A percentile compares a stretch with the other conserved stretches of the same genome.
Evolutionary conservation across 306 rosid species (phyloP).

Genomic region (Hippophae gyantsensis): DNA sequence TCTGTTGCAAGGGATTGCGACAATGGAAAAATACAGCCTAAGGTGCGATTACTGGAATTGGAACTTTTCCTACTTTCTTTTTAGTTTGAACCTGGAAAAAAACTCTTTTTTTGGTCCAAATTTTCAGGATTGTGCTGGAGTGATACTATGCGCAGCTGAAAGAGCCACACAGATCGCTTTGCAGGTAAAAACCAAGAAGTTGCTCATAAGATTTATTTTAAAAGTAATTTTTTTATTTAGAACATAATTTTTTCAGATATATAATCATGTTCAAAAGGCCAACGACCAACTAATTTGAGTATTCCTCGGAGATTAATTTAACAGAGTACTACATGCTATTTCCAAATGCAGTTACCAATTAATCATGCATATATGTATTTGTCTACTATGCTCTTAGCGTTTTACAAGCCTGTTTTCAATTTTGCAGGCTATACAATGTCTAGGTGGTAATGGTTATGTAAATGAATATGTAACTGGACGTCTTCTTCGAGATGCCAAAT

Average conservation of each 20-base stretch:
- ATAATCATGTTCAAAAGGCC: too few relatives aligned
- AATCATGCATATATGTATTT: too few relatives aligned
- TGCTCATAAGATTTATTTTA: neutral
- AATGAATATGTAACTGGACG: constrained; percentile 85
- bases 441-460: constrained; percentile 95
- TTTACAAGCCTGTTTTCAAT: constrained; percentile 10
- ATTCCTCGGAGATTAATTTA: too few relatives aligned
- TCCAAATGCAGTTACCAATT: too few relatives aligned
- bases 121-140: constrained; percentile 96
- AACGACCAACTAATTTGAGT: too few relatives aligned
- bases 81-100: neutral
- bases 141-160: constrained; percentile 74
- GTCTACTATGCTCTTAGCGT: neutral
- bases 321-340: too few relatives aligned
- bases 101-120: constrained; percentile 10
- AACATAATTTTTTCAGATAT: too few relatives aligned
- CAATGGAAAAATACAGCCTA: constrained; percentile 64
- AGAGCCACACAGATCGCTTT: constrained; percentile 93
- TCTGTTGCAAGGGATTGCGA: constrained; percentile 97
- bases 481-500: constrained; percentile 79
- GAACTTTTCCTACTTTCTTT: constrained; percentile 7
- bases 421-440: constrained; percentile 75
- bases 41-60: constrained; percentile 34
- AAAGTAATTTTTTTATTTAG: neutral
- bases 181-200: constrained; percentile 45